A percentile compares a stretch with the other conserved stretches of the same genome.
These are phyloP conservation scores for Cutaneotrichosporon sp. DNA, from an alignment of 1,284 basidiomycete species.

Conservation along the genomic window DNA sequence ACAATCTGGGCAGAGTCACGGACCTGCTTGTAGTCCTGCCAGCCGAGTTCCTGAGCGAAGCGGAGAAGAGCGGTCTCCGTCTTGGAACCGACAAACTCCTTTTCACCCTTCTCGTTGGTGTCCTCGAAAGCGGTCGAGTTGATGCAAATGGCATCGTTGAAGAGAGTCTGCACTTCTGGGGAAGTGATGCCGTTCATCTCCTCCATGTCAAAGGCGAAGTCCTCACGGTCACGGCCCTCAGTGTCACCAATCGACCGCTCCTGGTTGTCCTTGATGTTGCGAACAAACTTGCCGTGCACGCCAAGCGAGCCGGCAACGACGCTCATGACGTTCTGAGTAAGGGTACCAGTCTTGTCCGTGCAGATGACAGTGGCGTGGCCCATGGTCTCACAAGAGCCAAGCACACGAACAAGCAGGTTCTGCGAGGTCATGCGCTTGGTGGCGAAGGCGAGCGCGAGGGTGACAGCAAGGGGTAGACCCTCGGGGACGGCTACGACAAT, in stretches of 20 bases:
- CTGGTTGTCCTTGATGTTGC: slow-evolving; percentile 67
- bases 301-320: slow-evolving; percentile 94
- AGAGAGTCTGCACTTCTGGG: slow-evolving; percentile 60
- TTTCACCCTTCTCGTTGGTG: slow-evolving; percentile 60
- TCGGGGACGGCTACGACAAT: slow-evolving; percentile 97
- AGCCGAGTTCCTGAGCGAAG: slow-evolving; percentile 80
- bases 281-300: slow-evolving; percentile 88
- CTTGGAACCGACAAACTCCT: slow-evolving; percentile 85
- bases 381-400: slow-evolving; percentile 98
- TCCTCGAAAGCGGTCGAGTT: slow-evolving; percentile 97
- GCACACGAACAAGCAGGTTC: slow-evolving; percentile 88
- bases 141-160: slow-evolving; percentile 83
- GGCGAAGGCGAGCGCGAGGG: slow-evolving; percentile 91
- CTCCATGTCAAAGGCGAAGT: slow-evolving; percentile 79
- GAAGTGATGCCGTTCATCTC: slow-evolving; percentile 64
- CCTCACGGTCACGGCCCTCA: slow-evolving; percentile 47
- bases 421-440: slow-evolving; percentile 95
- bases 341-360: slow-evolving; percentile 85
- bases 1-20: slow-evolving; percentile 64
- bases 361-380: slow-evolving; percentile 94
- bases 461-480: slow-evolving; percentile 92
- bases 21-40: slow-evolving; percentile 68
- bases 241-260: slow-evolving; percentile 68
- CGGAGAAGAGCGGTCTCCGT: slow-evolving; percentile 90
- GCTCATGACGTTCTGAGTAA: slow-evolving; percentile 91